Percentiles rank a stretch among this genome's conserved stretches.
These are phyloP conservation scores for Pyricularia pennisetigena DNA, from an alignment of 2,329 filamentous ascomycete genomes.

Conservation along the genomic window DNA sequence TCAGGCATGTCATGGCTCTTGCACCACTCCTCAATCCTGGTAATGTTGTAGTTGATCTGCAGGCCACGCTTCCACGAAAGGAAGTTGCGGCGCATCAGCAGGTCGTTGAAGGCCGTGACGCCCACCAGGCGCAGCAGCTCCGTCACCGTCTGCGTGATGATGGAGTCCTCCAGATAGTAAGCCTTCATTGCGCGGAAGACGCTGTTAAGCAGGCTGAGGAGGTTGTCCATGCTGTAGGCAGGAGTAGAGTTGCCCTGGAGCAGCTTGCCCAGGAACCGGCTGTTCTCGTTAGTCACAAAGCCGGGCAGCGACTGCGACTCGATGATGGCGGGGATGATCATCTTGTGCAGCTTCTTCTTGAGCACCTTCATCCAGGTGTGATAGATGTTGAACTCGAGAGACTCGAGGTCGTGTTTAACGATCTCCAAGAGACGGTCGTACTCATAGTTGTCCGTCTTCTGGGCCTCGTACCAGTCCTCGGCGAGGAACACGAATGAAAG, in stretches of 20 bases:
- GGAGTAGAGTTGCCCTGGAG: conserved; percentile 82
- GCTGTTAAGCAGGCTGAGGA: conserved; percentile 89
- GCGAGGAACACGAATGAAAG: conserved; percentile 98
- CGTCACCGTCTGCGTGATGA: conserved; percentile 91
- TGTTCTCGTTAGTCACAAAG: conserved; percentile 98
- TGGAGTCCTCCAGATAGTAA: conserved; percentile 92
- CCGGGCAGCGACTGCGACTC: conserved; percentile 96
- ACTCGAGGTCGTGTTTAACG: conserved; percentile 97
- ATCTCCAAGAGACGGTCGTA: conserved; percentile 96
- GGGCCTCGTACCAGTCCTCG: conserved; percentile 98
- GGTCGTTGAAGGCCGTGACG: conserved; percentile 95
- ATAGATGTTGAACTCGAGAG: conserved; percentile 98
- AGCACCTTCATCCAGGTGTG: conserved; percentile 99
- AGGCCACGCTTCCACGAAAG: conserved; percentile 98
- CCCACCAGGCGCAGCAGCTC: conserved; percentile 89
- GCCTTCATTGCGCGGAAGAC: conserved; percentile 99
- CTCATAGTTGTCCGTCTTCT: conserved; percentile 99
- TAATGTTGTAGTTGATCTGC: conserved; percentile 99
- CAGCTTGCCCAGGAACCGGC: conserved; percentile 94
- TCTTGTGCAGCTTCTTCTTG: conserved; percentile 98
- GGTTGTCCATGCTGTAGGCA: conserved; percentile 99
- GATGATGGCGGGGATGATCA: conserved; percentile 99
- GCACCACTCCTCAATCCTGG: conserved; percentile 98
- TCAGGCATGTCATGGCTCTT: conserved; percentile 99
- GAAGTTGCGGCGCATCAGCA: conserved; percentile 97